Base-by-base conservation (phyloP, 2,329 filamentous ascomycete genomes). In the Pseudophaeomoniella oleicola region DNA sequence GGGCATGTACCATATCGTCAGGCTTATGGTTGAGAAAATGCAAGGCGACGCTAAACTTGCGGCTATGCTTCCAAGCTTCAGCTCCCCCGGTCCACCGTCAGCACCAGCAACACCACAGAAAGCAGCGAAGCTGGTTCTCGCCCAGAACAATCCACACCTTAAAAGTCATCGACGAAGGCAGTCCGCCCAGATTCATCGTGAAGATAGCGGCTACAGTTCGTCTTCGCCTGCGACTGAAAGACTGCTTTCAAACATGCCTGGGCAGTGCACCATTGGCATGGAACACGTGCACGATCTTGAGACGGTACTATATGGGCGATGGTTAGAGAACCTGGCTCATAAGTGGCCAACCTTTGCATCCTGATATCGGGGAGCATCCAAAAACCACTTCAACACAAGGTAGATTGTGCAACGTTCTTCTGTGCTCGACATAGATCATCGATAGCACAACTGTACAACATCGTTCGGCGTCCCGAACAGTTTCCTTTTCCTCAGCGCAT, bases 281-380 rank as follows among this genome's bases (percentile, higher is more conserved):
- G 87, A 94, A 57, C 88, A 94, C 58, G 82, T 81, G 45, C 84
- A 85, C 52, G 76, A 93, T 53, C 67, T 96, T 27, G 84, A 83
- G 1, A 86, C 94, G 55, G 83, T 93, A 14, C 71, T 98, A 14
- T 96, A 94, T 59, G 75, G 78, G 12, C 74, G 88, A 31, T 98
- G 90, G 90, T 76, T 79, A 2, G 83, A 92, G 40, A 86, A 85
- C 2, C 63, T 96, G 48, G 76, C 78, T 44, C 69, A 73, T 37
- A 67, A 81, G 38, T 87, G 81, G 81, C 62, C 65, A 9, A 27
- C 6, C 22, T 9, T 27, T 6, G 22, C 22, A n/a, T 13, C 61
- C 52, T 34, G 38, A 27, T 27, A n/a, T n/a, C n/a, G n/a, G n/a
- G n/a, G n/a, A n/a, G n/a, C n/a, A n/a, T n/a, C n/a, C n/a, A n/a